Base-by-base conservation (phyloP, 2,329 filamentous ascomycete genomes). In the Alternaria triticina region DNA sequence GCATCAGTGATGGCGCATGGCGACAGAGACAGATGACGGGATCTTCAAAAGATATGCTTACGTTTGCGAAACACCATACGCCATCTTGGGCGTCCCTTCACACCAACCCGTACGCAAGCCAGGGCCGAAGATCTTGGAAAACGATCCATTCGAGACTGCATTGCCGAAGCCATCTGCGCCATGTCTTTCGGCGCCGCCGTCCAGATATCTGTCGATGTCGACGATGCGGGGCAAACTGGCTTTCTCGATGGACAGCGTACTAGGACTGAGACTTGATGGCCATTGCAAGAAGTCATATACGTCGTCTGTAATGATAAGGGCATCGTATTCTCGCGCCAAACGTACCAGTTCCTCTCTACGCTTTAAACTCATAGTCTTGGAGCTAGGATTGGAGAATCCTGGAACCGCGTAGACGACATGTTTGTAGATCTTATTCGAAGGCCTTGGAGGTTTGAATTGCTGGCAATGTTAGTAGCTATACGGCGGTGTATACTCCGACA, bases 261-360 rank as follows among this genome's bases (percentile, higher is more conserved):
- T 61, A 30, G 73, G 60, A 12, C 64, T 70, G 40, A 72, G 68
- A 62, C 74, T 77, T 8, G 83, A 72, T 3, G 88, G 86, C 93
- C 94, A 97, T 76, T 94, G 91, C 6, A 98, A 84, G 69, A 95
- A 91, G 78, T 98, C 95, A 77, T 99, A 99, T 10, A 98, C 94
- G 78, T 99, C 96, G 81, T 98, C 95, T 52, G 88, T 88, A 27
- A 97, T 85, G 59, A 97, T 81, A n/a, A 98, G 85, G 7, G 92
- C 93, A 77, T 98, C 90, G 77, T 91, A 88, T 62, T 89, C 84
- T 60, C 95, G 86, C 0, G 95, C 95, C 7, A 97, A 80, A n/a
- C 83, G 82, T 23, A 98, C 89, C 5, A 98, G 85, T 11, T 83
- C 83, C 66, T 89, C 82, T 4, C 96, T 87, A 27, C 91, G 87